Percentiles rank a stretch among this genome's conserved stretches.
Conservation (phyloP, 441 rosid species). For the Pelargonium cotyledonis region DNA sequence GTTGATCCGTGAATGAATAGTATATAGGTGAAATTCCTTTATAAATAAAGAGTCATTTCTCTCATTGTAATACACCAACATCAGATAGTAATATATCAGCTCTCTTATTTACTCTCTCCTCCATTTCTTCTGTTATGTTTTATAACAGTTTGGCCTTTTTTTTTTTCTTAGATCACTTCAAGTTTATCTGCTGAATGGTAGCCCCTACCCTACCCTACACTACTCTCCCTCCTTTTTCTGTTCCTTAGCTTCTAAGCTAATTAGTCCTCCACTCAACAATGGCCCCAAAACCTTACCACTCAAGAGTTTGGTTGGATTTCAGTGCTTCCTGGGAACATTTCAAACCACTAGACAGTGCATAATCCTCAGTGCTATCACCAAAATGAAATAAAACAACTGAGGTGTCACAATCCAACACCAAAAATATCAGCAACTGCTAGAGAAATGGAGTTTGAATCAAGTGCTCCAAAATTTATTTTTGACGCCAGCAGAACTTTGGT, state of each 20-base stretch:
- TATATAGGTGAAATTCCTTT: too few relatives aligned
- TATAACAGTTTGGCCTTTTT: too few relatives aligned
- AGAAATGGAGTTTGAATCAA: background rate
- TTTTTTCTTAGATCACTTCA: background rate
- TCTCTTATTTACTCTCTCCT: too few relatives aligned
- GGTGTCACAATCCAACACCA: background rate
- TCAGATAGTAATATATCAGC: too few relatives aligned
- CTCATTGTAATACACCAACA: too few relatives aligned
- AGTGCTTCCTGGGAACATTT: too few relatives aligned
- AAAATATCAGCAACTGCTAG: background rate
- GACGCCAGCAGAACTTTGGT: background rate
- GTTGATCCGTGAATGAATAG: too few relatives aligned
- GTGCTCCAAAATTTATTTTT: background rate
- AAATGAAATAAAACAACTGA: background rate
- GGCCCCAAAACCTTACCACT: background rate
- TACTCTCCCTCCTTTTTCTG: background rate
- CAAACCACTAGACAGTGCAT: too few relatives aligned
- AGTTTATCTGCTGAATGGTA: background rate
- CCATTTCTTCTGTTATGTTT: too few relatives aligned
- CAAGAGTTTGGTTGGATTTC: too few relatives aligned
- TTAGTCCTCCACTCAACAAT: background rate
- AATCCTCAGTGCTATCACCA: conserved; percentile 2
- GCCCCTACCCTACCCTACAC: background rate
- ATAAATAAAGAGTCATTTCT: too few relatives aligned
- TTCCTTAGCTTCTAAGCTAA: background rate